Base-by-base conservation (phyloP, 805 yeast genomes). In the Candida ponderosae region DNA sequence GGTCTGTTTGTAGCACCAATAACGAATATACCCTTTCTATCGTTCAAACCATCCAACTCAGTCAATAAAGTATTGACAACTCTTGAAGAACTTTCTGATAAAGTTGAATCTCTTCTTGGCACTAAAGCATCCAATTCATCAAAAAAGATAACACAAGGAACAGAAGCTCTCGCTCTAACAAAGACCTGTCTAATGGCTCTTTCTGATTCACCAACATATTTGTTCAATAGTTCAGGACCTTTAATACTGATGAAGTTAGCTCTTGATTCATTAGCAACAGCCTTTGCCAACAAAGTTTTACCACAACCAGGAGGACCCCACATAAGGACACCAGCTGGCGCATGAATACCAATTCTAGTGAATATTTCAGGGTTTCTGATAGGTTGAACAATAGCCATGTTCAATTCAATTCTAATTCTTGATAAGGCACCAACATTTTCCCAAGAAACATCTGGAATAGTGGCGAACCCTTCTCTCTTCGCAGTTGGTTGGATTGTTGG, bases 281-380 rank as follows among this genome's bases (percentile, higher is more conserved):
- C 98, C 53, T 93, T 93, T 1, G 97, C 97, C 21, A 93, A 66
- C 35, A 93, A 67, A 0, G 98, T 93, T 56, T 93, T 93, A 71
- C 98, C 98, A 65, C 97, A 93, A 28, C 98, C 98, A 4, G 98
- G 98, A 2, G 98, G 98, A 0, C 98, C 98, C 98, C 98, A 93
- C 69, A 93, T 73, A 19, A 93, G 63, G 1, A 93, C 98, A 40
- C 98, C 98, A 0, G 96, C 88, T 3, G 97, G 97, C 0, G 97
- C 96, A 38, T 87, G 77, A 31, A 93, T 89, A 59, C 98, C 98
- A 10, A 89, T 97, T 41, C 79, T 77, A 44, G 77, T 79, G 54
- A 84, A 93, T 17, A 90, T 63, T 44, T 90, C 97, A 2, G 98
- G 98, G 45, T 85, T 75, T 52, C 81, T 80, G 48, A 93, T 89